These are phyloP conservation scores for Guillardia theta DNA, from an alignment of 78 protist genomes.

Conservation along the genomic window DNA sequence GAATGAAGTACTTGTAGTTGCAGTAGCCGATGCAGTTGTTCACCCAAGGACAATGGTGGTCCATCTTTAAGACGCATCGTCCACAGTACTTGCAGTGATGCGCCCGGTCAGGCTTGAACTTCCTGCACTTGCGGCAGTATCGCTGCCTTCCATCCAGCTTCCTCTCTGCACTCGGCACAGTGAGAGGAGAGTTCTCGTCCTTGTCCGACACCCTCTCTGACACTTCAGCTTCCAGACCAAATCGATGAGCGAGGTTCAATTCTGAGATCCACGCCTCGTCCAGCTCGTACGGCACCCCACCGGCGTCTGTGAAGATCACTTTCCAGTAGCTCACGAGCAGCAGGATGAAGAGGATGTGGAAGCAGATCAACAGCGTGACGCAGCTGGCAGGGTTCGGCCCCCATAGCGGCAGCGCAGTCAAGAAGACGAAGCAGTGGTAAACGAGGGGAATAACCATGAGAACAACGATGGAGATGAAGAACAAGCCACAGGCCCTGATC, in stretches of 20 bases:
- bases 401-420: not conserved
- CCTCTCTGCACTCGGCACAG: constrained; percentile 9
- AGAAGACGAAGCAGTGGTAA: constrained; percentile 22
- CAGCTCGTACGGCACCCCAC: not conserved
- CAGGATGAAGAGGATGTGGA: not conserved
- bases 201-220: not conserved
- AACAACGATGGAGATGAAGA: constrained; percentile 33
- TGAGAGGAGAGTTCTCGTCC: not conserved
- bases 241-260: not conserved
- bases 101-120: constrained; percentile 24
- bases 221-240: constrained; percentile 37
- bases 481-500: constrained; percentile 29
- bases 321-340: constrained; percentile 30
- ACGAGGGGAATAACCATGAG: constrained; percentile 7
- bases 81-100: constrained; percentile 47
- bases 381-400: not conserved
- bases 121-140: not conserved
- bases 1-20: constrained; percentile 41
- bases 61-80: constrained; percentile 32
- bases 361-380: not conserved
- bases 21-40: constrained; percentile 36
- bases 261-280: constrained; percentile 40
- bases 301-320: constrained; percentile 12
- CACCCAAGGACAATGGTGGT: constrained; percentile 46
- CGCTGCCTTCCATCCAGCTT: constrained; percentile 12